Evolutionary conservation across 2,329 filamentous ascomycete genomes (phyloP).

Genomic region (Leptographium procerum): DNA sequence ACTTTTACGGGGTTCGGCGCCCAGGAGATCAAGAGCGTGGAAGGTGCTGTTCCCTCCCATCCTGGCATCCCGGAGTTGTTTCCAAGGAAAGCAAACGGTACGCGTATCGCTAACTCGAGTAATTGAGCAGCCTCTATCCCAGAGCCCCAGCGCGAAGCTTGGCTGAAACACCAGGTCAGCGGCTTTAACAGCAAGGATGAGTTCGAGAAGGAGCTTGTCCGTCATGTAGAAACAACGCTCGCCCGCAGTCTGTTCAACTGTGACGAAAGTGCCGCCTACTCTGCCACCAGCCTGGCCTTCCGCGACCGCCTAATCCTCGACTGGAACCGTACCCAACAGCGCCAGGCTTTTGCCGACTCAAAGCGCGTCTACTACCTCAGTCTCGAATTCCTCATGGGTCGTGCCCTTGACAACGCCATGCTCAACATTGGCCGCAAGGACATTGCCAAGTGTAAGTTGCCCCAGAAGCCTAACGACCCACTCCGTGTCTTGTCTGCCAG

Average conservation of each 20-base stretch:
- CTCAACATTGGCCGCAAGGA: conserved; percentile 87
- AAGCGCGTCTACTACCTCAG: conserved; percentile 97
- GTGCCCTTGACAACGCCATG: conserved; percentile 96
- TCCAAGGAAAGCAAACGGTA: too few relatives aligned
- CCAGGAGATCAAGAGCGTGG: conserved; percentile 83
- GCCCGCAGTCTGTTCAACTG: conserved; percentile 97
- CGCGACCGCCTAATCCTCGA: conserved; percentile 85
- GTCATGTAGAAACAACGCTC: conserved; percentile 91
- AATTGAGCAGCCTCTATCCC: conserved; percentile 57
- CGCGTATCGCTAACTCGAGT: neutral
- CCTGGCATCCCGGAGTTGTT: neutral
- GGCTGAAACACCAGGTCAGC: conserved; percentile 50
- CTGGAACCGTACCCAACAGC: conserved; percentile 98
- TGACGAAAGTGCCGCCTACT: conserved; percentile 87
- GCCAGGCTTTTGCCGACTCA: conserved; percentile 78
- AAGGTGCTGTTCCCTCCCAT: conserved; percentile 49
- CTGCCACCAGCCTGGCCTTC: conserved; percentile 82
- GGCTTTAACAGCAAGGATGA: conserved; percentile 71
- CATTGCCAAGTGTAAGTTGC: conserved; percentile 59
- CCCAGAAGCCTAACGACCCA: neutral
- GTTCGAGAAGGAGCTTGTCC: conserved; percentile 78
- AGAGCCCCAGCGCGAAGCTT: conserved; percentile 75
- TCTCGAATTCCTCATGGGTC: conserved; percentile 94
- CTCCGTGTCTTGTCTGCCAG: neutral
- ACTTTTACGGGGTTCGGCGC: conserved; percentile 92